Base-by-base conservation (phyloP, 352 stramenopile genomes). In the Globisporangium camurandrum region DNA sequence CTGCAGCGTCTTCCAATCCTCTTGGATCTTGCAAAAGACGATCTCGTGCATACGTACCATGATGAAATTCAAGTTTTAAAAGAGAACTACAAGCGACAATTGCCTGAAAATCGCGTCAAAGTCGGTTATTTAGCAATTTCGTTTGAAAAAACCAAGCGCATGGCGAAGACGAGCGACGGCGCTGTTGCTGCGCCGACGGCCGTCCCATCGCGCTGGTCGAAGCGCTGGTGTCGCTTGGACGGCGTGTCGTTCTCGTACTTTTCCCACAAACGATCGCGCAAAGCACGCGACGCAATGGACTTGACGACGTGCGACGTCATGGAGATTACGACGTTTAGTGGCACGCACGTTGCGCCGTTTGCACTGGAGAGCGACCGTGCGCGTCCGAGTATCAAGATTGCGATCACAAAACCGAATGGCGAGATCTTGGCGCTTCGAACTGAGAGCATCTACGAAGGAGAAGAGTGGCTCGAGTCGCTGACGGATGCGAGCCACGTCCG, bases 11-110 rank as follows among this genome's bases (percentile, higher is more conserved):
- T 92, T 0, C 80, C 80, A 7, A 78, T 59, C 12, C 51, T 92
- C 19, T 57, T 92, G 0, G 80, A 92, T 53, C 54, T 86, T 12
- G 80, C 77, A 10, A 80, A 82, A 43, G 80, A 88, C 41, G 80
- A 92, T 49, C 65, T 86, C 11, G 80, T 83, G 12, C 80, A 89
- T 50, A 92, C 80, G 20, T 92, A 92, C 52, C 78, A 89, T 58
- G 80, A 92, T 33, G 80, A 92, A 36, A 92, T 92, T 43, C 66
- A 84, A 36, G 64, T 84, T 7, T 57, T 92, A 12, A 81, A 80
- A 24, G 80, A 92, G 50, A 92, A 92, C 53, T 92, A 92, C 62
- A 87, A 89, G 48, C 77, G 80, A 0, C 75, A 89, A 41, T 72
- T 75, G 22, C 80, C 80, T 0, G 77, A 88, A 46, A 86, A 87